phyloP scores from a whole-genome alignment of 192 early-diverging fungal genomes.

The Spizellomyces sp. region DNA sequence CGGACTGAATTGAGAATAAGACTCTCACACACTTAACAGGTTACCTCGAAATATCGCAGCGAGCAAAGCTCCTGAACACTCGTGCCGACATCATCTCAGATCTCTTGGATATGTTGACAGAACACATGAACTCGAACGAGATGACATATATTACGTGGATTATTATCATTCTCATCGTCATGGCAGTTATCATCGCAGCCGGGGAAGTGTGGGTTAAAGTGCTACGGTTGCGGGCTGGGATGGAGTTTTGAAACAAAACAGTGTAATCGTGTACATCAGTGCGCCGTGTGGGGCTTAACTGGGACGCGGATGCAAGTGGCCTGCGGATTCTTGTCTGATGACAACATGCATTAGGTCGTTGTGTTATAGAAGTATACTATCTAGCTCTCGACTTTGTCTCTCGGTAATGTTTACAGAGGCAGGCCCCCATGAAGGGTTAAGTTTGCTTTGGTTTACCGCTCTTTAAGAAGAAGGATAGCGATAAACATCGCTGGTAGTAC shows the following conservation, averaged over 20 bases:
- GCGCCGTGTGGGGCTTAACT: no score
- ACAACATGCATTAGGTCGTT: no score
- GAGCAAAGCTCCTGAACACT: slow-evolving; percentile 89
- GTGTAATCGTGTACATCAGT: no score
- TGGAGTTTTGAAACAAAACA: slow-evolving; percentile 12
- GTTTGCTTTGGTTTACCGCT: no score
- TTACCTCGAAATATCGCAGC: slow-evolving; percentile 65
- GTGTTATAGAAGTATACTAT: no score
- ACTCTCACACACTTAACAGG: slow-evolving; percentile 16
- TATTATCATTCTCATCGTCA: slow-evolving; percentile 86
- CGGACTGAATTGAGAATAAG: background rate
- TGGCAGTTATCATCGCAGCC: slow-evolving; percentile 47
- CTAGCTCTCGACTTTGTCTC: no score
- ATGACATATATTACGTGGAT: slow-evolving; percentile 92
- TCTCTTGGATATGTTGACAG: slow-evolving; percentile 91
- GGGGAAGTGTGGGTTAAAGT: slow-evolving; percentile 54
- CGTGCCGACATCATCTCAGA: slow-evolving; percentile 84
- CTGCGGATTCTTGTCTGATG: no score
- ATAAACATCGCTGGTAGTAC: no score
- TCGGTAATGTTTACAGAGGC: no score
- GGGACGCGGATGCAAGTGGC: no score
- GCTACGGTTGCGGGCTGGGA: slow-evolving; percentile 38
- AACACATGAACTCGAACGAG: slow-evolving; percentile 87
- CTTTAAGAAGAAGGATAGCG: no score
- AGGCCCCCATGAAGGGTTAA: no score